Evolutionary conservation across 352 stramenopile genomes (phyloP).

Genomic region (Phytopythium ostracodes): DNA sequence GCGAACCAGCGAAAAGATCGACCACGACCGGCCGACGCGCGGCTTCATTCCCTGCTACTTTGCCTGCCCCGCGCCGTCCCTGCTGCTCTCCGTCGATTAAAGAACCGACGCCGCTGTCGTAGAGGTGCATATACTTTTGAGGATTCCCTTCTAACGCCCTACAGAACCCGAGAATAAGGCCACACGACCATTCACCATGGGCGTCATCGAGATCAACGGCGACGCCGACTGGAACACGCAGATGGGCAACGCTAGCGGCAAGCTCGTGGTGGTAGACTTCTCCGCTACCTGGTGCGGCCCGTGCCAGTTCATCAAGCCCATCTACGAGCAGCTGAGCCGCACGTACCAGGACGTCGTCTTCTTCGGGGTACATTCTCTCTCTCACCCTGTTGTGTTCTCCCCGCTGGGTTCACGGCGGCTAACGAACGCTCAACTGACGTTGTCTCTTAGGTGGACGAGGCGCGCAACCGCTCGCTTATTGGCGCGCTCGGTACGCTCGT

Average conservation of each 20-base stretch:
- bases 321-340: slow-evolving; percentile 73
- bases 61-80: no score
- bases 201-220: slow-evolving; percentile 64
- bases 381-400: neutral
- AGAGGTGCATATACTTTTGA: no score
- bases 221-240: slow-evolving; percentile 80
- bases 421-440: neutral
- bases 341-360: slow-evolving; percentile 89
- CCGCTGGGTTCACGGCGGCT: neutral
- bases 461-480: slow-evolving; percentile 83
- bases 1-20: no score
- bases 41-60: no score
- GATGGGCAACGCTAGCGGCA: slow-evolving; percentile 68
- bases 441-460: slow-evolving; percentile 57
- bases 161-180: no score
- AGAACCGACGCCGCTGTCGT: no score
- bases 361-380: slow-evolving; percentile 41
- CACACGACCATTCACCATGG: slow-evolving; percentile 36
- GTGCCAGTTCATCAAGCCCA: slow-evolving; percentile 86
- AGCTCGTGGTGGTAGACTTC: slow-evolving; percentile 89
- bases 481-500: slow-evolving; percentile 33
- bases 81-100: no score
- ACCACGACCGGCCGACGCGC: no score
- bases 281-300: slow-evolving; percentile 82
- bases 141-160: no score